Conservation (phyloP, 305 asterid genomes). For the Rubia balearica region DNA sequence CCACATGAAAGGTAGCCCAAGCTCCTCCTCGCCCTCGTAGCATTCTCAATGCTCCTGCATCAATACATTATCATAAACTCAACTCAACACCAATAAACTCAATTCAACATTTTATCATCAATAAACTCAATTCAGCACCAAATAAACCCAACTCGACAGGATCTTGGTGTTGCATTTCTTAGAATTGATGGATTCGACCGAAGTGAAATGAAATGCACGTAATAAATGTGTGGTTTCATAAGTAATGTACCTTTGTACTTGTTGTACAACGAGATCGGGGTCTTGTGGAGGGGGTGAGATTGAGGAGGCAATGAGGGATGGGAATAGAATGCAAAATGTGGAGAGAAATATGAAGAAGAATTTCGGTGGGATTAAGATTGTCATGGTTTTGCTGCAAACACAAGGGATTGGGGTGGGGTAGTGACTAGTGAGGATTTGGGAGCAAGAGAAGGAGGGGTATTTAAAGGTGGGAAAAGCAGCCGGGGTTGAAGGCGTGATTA, state of each 20-base stretch:
- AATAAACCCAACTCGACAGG: too few species aligned
- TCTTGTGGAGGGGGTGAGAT: conserved; percentile 36
- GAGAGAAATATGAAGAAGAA: conserved; percentile 23
- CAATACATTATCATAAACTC: not conserved
- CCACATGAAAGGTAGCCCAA: conserved; percentile 59
- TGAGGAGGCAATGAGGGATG: conserved; percentile 41
- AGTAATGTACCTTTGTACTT: conserved; percentile 49
- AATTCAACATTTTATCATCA: too few species aligned
- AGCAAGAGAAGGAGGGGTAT: conserved; percentile 25
- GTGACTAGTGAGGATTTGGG: not conserved
- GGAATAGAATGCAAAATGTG: conserved; percentile 18
- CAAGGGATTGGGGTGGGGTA: not conserved
- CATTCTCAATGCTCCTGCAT: conserved; percentile 45
- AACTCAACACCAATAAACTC: not conserved
- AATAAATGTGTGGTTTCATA: not conserved
- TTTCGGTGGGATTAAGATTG: conserved; percentile 22
- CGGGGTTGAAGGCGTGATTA: conserved; percentile 26
- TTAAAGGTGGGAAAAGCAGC: conserved; percentile 31
- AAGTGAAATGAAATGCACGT: not conserved
- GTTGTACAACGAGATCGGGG: conserved; percentile 47
- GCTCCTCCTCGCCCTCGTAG: conserved; percentile 43
- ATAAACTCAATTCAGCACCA: too few species aligned
- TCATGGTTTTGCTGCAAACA: not conserved
- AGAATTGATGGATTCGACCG: too few species aligned
- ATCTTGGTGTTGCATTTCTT: too few species aligned